Evolutionary conservation across 306 rosid genomes (phyloP), one percentile per base, ranked within the genome.

Genomic region (Leucaena leucocephala): DNA sequence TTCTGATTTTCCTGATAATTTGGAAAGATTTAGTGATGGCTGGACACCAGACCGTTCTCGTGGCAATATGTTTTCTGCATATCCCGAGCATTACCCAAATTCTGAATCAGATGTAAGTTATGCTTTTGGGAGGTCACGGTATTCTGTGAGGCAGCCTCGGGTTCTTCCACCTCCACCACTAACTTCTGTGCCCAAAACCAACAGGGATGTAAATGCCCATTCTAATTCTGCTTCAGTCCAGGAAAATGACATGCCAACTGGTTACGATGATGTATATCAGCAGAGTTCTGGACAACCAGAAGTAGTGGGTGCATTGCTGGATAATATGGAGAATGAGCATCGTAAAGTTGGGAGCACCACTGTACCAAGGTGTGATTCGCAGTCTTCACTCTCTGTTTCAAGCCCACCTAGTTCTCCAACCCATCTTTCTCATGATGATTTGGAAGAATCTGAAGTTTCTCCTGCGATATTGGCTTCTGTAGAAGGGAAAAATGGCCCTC

Each of bases 301-400:
- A 83, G 87, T 82, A 68, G 85, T 81, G 42, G 87, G 83, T 77
- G 76, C 83, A 46, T 82, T 77, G 73, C 88, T 54, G 68, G 94
- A 89, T 76, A 78, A 76, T 82, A 58, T 74, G 63, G 91, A 81
- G 81, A 85, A 80, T 61, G 88, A 78, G 80, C 84, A 87, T 76
- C 90, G 72, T 71, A 80, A 78, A 68, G 76, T 84, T 36, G 92
- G 90, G 71, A 58, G 85, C 61, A 80, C 78, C 66, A 35, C 81
- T 65, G 71, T 91, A 21, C 87, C 52, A 11, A 86, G 97, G 81
- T 95, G 97, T 76, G 98, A 87, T 86, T 95, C 97, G 49, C 98
- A 95, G 78, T 95, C 98, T 21, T 92, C 98, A 63, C 97, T 95
- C 57, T 95, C 95, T 66, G 98, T 95, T 74, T 95, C 97, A 78